Percentiles rank a stretch among this genome's conserved stretches.
phyloP scores from a whole-genome alignment of 129 eudicot genomes.

The Ambrosia trifida region DNA sequence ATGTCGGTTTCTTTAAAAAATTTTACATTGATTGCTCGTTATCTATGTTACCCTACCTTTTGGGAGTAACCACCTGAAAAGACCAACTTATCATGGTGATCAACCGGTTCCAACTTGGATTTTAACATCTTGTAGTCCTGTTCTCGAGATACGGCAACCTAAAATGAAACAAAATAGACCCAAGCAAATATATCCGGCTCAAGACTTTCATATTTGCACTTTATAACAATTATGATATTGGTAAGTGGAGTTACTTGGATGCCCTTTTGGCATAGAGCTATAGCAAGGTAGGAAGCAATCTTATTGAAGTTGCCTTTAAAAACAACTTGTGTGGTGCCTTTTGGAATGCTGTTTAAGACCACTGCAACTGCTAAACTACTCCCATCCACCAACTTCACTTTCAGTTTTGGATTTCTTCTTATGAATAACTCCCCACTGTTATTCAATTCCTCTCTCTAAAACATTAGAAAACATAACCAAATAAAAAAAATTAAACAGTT shows the following conservation, averaged over 20 bases:
- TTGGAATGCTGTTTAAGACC: slow-evolving; percentile 65
- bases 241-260: slow-evolving; percentile 47
- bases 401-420: slow-evolving; percentile 53
- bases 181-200: neutral
- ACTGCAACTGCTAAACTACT: slow-evolving; percentile 74
- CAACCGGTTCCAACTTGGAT: slow-evolving; percentile 30
- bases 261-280: slow-evolving; percentile 63
- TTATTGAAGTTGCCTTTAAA: slow-evolving; percentile 57
- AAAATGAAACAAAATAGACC: neutral
- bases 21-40: neutral
- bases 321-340: slow-evolving; percentile 60
- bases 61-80: slow-evolving; percentile 28
- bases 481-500: neutral
- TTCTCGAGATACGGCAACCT: slow-evolving; percentile 46
- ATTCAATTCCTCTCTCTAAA: slow-evolving; percentile 57
- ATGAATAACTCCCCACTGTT: slow-evolving; percentile 50
- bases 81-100: slow-evolving; percentile 41
- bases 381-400: slow-evolving; percentile 74
- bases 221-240: neutral
- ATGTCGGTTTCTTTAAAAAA: neutral
- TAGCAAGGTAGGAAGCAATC: slow-evolving; percentile 59
- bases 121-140: slow-evolving; percentile 50
- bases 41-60: slow-evolving; percentile 33
- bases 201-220: neutral
- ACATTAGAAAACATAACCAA: neutral